Conservation (phyloP, 1,139 yeast species). For the Pichia sp. region DNA sequence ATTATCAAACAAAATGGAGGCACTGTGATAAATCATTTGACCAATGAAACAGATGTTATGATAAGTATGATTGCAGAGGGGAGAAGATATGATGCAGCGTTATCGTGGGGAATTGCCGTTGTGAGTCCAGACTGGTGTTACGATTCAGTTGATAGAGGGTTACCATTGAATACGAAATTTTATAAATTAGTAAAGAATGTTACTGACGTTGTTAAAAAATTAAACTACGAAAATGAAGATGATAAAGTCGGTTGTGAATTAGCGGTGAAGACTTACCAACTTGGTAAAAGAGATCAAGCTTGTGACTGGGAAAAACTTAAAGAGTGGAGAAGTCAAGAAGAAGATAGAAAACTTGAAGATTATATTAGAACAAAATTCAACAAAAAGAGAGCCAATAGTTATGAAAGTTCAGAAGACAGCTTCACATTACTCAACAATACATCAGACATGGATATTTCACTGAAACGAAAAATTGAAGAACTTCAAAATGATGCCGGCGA, state of each 20-base stretch:
- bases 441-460: not conserved
- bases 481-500: conserved; percentile 13
- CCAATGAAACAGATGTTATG: conserved; percentile 44
- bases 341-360: conserved; percentile 10
- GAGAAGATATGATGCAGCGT: conserved; percentile 53
- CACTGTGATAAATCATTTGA: conserved; percentile 45
- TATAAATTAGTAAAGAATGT: conserved; percentile 29
- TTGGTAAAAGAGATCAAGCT: conserved; percentile 38
- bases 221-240: conserved; percentile 19
- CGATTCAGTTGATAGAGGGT: conserved; percentile 56
- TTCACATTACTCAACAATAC: not conserved
- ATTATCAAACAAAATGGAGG: conserved; percentile 53
- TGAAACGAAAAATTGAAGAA: conserved; percentile 2
- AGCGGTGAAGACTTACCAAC: conserved; percentile 22
- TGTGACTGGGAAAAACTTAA: conserved; percentile 43
- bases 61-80: conserved; percentile 50
- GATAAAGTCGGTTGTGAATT: conserved; percentile 21
- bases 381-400: not conserved
- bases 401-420: not conserved
- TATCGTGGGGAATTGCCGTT: conserved; percentile 59
- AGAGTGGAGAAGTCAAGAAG: conserved; percentile 20
- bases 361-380: conserved; percentile 4
- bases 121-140: conserved; percentile 72
- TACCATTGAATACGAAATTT: conserved; percentile 46
- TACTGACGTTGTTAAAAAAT: conserved; percentile 10